Evolutionary conservation across 192 early-diverging fungal genomes (phyloP).

Genomic region (Pilobolus umbonatus): DNA sequence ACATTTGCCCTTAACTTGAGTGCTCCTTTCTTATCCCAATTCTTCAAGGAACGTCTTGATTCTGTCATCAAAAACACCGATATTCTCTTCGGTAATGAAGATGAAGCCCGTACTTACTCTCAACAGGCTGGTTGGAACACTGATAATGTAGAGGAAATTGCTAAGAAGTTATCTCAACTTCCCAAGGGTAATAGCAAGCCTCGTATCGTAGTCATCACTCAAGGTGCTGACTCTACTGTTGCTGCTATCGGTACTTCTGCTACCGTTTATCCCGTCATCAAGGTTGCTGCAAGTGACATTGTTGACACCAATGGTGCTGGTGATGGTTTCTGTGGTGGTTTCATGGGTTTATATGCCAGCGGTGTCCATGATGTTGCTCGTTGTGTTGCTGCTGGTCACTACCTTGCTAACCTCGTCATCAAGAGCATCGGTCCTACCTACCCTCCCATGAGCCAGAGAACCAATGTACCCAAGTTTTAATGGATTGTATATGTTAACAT

Average conservation of each 20-base stretch:
- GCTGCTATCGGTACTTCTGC: constrained; percentile 61
- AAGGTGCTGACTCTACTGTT: constrained; percentile 72
- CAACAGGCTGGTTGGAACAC: constrained; percentile 63
- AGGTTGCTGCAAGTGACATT: constrained; percentile 63
- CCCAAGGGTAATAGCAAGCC: constrained; percentile 75
- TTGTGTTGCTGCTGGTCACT: constrained; percentile 85
- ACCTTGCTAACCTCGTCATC: constrained; percentile 86
- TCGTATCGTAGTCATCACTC: constrained; percentile 90
- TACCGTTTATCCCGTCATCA: constrained; percentile 57
- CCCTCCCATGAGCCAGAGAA: constrained; percentile 39
- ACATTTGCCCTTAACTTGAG: constrained; percentile 90
- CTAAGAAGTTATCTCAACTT: constrained; percentile 73
- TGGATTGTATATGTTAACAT: too few species aligned
- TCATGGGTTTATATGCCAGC: constrained; percentile 79
- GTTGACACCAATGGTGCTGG: constrained; percentile 98
- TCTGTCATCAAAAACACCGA: constrained; percentile 82
- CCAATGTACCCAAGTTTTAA: constrained; percentile 32
- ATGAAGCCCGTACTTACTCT: constrained; percentile 87
- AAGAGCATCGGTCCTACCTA: constrained; percentile 71
- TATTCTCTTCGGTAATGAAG: constrained; percentile 95
- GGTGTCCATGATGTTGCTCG: constrained; percentile 55
- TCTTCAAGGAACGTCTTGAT: constrained; percentile 83
- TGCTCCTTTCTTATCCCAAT: constrained; percentile 92
- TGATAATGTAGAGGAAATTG: constrained; percentile 77
- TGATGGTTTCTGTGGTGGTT: constrained; percentile 95